Base-by-base conservation (phyloP, 169 alveolate species). In the Blepharisma undulans region DNA sequence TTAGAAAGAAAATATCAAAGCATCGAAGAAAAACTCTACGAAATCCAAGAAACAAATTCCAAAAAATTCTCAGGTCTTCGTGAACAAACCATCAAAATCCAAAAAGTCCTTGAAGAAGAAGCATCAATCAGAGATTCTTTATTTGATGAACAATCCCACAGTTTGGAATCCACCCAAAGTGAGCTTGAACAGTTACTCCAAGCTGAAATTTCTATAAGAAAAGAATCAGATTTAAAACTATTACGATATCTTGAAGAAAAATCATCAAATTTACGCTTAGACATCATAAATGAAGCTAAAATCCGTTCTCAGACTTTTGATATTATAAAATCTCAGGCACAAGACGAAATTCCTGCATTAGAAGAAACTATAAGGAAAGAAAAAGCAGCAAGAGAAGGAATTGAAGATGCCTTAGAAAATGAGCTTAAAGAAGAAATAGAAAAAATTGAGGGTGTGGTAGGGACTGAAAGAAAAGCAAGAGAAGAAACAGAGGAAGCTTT, bases 401-500 rank as follows among this genome's bases (percentile, higher is more conserved):
- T 48, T 48, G 66, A 48, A 48, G 66, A 48, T 10, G 66, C 66
- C 7, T 48, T 48, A 5, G 66, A 48, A 1, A 36, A 33, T 29
- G 22, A 82, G 34, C 7, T 82, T 8, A 82, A 25, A 36, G 60
- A 86, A 30, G 91, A 86, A 32, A 29, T 60, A 2, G 60, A 33
- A 22, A 86, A 32, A 72, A 72, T 86, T 19, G 36, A 86, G 22
- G 71, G 30, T 7, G 84, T 29, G 7, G 72, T 86, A 21, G 48
- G 25, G 71, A 30, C n/a, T 25, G 84, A 86, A 33, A 66, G 71
- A 66, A 86, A 86, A 86, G 91, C 84, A 4, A 22, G 91, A 72
- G 91, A 86, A 29, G 91, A 86, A 27, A 66, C 84, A 27, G 84
- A 86, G 22, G 59, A 86, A 33, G 91, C 84, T 21, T 60, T 66